phyloP scores from a whole-genome alignment of 129 eudicot species.

The Scalesia atractyloides region DNA sequence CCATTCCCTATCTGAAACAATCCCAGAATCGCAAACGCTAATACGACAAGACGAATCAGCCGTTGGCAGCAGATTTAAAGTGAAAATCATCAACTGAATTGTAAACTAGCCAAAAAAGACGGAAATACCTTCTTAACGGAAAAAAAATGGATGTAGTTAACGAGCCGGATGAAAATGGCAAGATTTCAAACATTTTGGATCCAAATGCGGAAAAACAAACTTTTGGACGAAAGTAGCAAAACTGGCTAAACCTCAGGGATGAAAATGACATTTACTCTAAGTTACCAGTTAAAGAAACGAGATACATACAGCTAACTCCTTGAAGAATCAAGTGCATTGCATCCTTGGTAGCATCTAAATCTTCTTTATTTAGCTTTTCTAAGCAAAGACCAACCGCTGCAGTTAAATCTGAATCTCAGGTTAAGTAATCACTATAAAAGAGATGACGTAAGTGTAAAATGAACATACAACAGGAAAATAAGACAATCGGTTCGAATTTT shows the following conservation, averaged over 20 bases:
- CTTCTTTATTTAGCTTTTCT: slow-evolving; percentile 85
- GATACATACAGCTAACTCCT: slow-evolving; percentile 85
- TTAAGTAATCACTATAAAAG: slow-evolving; percentile 43
- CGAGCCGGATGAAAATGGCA: too few relatives aligned
- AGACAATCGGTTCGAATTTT: neutral
- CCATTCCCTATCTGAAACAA: neutral
- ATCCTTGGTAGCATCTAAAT: slow-evolving; percentile 76
- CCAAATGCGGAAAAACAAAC: too few relatives aligned
- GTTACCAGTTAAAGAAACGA: slow-evolving; percentile 9
- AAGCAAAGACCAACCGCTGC: slow-evolving; percentile 89
- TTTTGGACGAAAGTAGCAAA: too few relatives aligned
- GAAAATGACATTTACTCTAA: neutral
- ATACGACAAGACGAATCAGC: slow-evolving; percentile 13
- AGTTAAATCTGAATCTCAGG: slow-evolving; percentile 65
- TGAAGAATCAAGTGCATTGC: slow-evolving; percentile 81
- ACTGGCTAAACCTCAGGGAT: too few relatives aligned
- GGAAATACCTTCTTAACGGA: too few relatives aligned
- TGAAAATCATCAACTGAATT: slow-evolving; percentile 64
- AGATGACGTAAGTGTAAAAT: slow-evolving; percentile 10
- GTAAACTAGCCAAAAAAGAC: slow-evolving; percentile 36
- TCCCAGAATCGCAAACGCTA: slow-evolving; percentile 3
- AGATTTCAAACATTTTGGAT: too few relatives aligned
- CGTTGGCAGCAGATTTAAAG: slow-evolving; percentile 53
- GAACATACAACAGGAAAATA: slow-evolving; percentile 5
- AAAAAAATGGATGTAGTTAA: too few relatives aligned